These are phyloP conservation scores for Xylaria sp. DNA, from an alignment of 495 filamentous ascomycete species.

Conservation along the genomic window DNA sequence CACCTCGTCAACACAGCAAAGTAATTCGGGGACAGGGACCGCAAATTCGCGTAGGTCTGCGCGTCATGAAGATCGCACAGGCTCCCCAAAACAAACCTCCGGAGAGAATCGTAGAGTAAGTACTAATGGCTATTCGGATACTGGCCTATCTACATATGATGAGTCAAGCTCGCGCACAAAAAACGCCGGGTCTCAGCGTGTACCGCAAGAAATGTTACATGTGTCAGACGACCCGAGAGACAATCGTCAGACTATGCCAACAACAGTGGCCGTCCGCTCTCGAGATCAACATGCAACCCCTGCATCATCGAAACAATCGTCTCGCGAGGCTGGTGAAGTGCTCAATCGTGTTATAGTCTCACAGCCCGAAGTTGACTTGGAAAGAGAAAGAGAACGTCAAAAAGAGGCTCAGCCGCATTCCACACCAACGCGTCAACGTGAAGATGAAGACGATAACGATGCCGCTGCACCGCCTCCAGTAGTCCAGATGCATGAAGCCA, in stretches of 20 bases:
- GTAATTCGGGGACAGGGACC: conserved; percentile 37
- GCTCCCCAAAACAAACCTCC: conserved; percentile 47
- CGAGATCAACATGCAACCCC: conserved; percentile 35
- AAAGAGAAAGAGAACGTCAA: conserved; percentile 76
- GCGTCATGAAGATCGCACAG: conserved; percentile 50
- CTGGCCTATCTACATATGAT: conserved; percentile 34
- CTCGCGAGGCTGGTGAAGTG: conserved; percentile 71
- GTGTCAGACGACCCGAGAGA: conserved; percentile 57
- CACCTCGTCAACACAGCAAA: conserved; percentile 62
- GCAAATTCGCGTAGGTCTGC: conserved; percentile 52
- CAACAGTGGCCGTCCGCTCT: conserved; percentile 53
- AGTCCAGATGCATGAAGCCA: conserved; percentile 57
- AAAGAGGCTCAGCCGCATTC: conserved; percentile 61
- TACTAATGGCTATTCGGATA: conserved; percentile 46
- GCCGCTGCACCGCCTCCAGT: conserved; percentile 62
- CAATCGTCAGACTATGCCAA: conserved; percentile 51
- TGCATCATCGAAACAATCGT: conserved; percentile 54
- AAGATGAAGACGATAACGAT: conserved; percentile 51
- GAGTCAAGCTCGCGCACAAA: conserved; percentile 58
- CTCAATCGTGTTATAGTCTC: conserved; percentile 80
- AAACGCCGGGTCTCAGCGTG: conserved; percentile 49
- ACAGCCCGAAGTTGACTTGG: conserved; percentile 79
- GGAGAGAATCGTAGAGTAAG: conserved; percentile 46
- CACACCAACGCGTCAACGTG: conserved; percentile 35
- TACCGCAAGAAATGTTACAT: conserved; percentile 50